These are phyloP conservation scores for Aureobasidium vineae DNA, from an alignment of 2,329 filamentous ascomycete genomes.

Conservation along the genomic window DNA sequence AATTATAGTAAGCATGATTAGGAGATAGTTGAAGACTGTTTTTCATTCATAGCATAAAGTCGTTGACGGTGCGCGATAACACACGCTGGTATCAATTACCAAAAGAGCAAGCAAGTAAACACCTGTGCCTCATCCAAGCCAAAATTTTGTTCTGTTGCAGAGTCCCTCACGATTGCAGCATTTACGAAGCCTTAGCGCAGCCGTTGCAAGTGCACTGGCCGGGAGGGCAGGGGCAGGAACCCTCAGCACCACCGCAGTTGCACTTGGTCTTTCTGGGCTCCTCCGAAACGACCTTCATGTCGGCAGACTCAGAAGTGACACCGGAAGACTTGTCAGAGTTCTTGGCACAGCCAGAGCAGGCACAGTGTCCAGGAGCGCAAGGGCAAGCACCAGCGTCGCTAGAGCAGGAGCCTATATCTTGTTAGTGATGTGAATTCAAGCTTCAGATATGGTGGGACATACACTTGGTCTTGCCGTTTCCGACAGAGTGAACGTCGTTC, in stretches of 20 bases:
- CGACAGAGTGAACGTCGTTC: conserved; percentile 50
- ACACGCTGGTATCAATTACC: conserved; percentile 23
- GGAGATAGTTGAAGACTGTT: conserved; percentile 8
- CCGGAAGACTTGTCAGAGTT: conserved; percentile 40
- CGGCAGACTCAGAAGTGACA: conserved; percentile 35
- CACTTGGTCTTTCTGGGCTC: conserved; percentile 48
- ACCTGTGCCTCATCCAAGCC: conserved; percentile 20
- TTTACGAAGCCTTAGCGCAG: conserved; percentile 43
- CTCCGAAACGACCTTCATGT: conserved; percentile 53
- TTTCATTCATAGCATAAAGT: conserved; percentile 25
- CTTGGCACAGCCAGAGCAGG: conserved; percentile 49
- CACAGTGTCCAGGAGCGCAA: conserved; percentile 48
- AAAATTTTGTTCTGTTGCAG: conserved; percentile 10
- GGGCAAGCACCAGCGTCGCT: conserved; percentile 45
- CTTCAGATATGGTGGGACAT: neutral
- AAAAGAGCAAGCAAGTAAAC: conserved; percentile 24
- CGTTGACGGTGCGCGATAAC: conserved; percentile 14
- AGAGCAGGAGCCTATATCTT: conserved; percentile 41
- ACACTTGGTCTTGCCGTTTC: conserved; percentile 45
- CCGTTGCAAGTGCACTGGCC: conserved; percentile 50
- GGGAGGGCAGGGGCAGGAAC: conserved; percentile 49
- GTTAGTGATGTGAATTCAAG: neutral
- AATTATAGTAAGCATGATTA: neutral
- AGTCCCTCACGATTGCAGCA: neutral
- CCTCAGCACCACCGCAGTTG: conserved; percentile 49